Conservation (phyloP, 305 asterid species). For the Salvia sclarea region DNA sequence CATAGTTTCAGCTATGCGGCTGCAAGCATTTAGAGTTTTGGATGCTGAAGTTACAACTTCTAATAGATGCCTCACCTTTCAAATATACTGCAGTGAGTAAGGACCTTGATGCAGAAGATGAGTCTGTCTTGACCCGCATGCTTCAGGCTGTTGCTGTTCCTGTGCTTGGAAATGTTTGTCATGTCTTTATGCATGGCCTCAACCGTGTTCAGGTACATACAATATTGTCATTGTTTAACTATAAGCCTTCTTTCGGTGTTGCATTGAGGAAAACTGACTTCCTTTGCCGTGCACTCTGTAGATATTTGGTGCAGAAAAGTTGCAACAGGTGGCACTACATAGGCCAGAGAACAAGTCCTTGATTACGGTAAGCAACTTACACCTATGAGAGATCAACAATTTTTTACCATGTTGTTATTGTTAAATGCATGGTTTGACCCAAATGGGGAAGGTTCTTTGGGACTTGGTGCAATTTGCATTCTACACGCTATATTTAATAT, state of each 20-base stretch:
- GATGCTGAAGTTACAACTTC: neutral
- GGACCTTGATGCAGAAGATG: conserved; percentile 72
- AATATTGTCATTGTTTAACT: neutral
- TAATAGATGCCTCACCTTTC: conserved; percentile 13
- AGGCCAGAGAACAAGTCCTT: conserved; percentile 71
- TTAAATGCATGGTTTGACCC: neutral
- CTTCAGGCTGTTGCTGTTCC: conserved; percentile 94
- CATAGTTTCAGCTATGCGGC: neutral
- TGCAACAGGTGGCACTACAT: conserved; percentile 58
- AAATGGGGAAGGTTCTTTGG: neutral
- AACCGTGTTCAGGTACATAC: conserved; percentile 70
- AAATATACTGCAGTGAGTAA: conserved; percentile 54
- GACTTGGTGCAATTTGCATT: neutral
- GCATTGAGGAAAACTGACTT: conserved; percentile 24
- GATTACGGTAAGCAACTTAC: conserved; percentile 62
- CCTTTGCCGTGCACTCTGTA: conserved; percentile 32
- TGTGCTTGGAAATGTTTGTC: conserved; percentile 88
- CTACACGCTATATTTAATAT: no score
- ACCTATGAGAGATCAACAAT: neutral
- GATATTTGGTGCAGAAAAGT: conserved; percentile 88
- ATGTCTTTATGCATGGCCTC: conserved; percentile 96
- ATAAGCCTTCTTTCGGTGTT: neutral
- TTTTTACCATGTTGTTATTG: neutral
- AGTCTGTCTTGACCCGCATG: conserved; percentile 74
- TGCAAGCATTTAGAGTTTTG: neutral